Evolutionary conservation across 495 filamentous ascomycete genomes (phyloP).

Genomic region (Pseudoneurospora amorphoporcata): DNA sequence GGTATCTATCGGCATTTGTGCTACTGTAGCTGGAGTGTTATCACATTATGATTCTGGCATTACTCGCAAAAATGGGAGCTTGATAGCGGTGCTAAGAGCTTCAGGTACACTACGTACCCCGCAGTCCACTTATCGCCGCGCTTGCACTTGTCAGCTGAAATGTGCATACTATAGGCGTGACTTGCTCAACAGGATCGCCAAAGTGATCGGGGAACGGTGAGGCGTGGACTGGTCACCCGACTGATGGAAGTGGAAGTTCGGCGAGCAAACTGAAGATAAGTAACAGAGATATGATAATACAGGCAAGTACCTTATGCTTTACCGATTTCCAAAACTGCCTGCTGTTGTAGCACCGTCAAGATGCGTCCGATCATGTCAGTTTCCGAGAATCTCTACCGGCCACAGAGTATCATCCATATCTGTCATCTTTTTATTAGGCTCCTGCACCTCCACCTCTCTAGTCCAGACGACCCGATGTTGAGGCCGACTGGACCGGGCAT

Average conservation of each 20-base stretch:
- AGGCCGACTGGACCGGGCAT: not conserved
- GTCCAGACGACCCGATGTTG: not conserved
- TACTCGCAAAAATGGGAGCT: not conserved
- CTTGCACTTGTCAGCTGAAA: not conserved
- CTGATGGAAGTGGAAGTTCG: not conserved
- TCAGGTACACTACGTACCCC: not conserved
- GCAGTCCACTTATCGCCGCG: not conserved
- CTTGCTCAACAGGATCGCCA: not conserved
- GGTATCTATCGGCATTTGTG: not conserved
- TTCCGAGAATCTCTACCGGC: not conserved
- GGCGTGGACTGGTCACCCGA: not conserved
- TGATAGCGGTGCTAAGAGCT: not conserved
- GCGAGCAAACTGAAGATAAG: not conserved
- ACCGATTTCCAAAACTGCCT: not conserved
- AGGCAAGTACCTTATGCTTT: not conserved
- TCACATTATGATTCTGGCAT: not conserved
- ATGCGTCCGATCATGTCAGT: not conserved
- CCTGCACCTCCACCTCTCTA: not conserved
- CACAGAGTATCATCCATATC: not conserved
- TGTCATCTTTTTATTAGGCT: not conserved
- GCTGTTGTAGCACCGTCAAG: not conserved
- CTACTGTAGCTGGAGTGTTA: not conserved
- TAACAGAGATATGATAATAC: not conserved
- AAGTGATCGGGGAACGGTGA: not conserved
- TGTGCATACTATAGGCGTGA: not conserved